A percentile compares a stretch with the other conserved stretches of the same genome.
Evolutionary conservation across 345 rosid genomes (phyloP).

Genomic region (Alliaria petiolata): DNA sequence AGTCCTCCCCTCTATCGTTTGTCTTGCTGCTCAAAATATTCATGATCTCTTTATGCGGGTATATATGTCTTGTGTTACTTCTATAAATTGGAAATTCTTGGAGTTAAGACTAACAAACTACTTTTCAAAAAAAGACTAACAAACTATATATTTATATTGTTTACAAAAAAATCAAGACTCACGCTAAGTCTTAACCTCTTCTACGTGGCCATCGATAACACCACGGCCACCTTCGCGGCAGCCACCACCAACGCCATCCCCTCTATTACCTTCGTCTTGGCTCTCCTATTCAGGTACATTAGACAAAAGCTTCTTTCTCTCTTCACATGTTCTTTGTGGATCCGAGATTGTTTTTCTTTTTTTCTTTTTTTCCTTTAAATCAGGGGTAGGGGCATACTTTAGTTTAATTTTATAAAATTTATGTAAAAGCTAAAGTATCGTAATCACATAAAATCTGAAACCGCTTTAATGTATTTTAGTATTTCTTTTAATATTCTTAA

Average conservation of each 20-base stretch:
- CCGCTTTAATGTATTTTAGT: slow-evolving; percentile 1
- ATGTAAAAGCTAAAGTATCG: not conserved
- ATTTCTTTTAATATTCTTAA: slow-evolving; percentile 10
- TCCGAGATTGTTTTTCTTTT: not conserved
- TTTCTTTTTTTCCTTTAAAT: too few relatives aligned
- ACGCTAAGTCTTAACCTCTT: slow-evolving; percentile 66
- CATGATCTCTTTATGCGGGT: slow-evolving; percentile 32
- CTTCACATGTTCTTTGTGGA: not conserved
- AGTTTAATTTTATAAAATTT: not conserved
- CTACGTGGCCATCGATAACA: slow-evolving; percentile 59
- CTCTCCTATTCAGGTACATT: slow-evolving; percentile 52
- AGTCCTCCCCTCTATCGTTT: slow-evolving; percentile 19
- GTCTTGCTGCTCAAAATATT: slow-evolving; percentile 27
- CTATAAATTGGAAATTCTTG: not conserved
- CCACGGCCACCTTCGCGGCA: slow-evolving; percentile 85
- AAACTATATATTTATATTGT: not conserved
- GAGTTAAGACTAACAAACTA: not conserved
- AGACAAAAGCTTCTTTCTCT: not conserved
- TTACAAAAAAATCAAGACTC: slow-evolving; percentile 36
- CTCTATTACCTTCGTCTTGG: slow-evolving; percentile 66
- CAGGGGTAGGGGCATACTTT: not conserved
- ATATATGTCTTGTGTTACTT: not conserved
- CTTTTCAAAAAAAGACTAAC: too few relatives aligned
- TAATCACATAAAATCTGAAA: not conserved
- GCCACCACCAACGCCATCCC: slow-evolving; percentile 80